Evolutionary conservation across 345 rosid genomes (phyloP).

Genomic region (Turritis glabra): DNA sequence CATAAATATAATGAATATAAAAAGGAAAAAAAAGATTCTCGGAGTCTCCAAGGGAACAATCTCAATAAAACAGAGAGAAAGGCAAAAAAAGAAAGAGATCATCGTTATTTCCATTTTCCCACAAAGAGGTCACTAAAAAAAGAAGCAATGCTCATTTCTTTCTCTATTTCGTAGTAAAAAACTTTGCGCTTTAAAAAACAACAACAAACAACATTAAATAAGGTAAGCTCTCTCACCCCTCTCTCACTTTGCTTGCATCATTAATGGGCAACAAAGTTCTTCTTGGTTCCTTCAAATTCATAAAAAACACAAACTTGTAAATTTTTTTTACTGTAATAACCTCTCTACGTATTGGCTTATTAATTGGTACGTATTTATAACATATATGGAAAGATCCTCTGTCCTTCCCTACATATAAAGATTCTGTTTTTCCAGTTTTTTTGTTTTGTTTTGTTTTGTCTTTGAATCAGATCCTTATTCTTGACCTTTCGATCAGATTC

Average conservation of each 20-base stretch:
- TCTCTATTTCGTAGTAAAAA: neutral
- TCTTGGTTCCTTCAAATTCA: neutral
- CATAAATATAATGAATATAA: neutral
- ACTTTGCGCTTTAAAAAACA: conserved; percentile 21
- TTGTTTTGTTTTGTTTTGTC: neutral
- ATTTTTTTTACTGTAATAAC: conserved; percentile 23
- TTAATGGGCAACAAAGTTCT: conserved; percentile 29
- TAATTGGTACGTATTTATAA: conserved; percentile 29
- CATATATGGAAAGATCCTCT: conserved; percentile 40
- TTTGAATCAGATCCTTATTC: conserved; percentile 43
- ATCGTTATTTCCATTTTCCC: conserved; percentile 30
- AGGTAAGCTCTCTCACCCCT: conserved; percentile 35
- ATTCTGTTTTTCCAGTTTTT: conserved; percentile 33
- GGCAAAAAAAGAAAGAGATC: neutral
- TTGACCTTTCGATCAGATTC: conserved; percentile 46
- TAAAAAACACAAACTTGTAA: neutral
- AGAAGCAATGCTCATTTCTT: conserved; percentile 13
- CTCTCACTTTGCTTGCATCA: conserved; percentile 38
- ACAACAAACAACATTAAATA: conserved; percentile 18
- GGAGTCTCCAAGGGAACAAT: conserved; percentile 36
- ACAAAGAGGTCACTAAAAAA: conserved; percentile 4
- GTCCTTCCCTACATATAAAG: conserved; percentile 34
- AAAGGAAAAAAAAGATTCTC: conserved; percentile 13
- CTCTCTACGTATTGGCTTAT: conserved; percentile 24
- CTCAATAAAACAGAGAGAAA: conserved; percentile 1